Percentiles rank a stretch among this genome's conserved stretches.
Conservation (phyloP, 176 grass and related monocot genomes). For the Carex parvula region DNA sequence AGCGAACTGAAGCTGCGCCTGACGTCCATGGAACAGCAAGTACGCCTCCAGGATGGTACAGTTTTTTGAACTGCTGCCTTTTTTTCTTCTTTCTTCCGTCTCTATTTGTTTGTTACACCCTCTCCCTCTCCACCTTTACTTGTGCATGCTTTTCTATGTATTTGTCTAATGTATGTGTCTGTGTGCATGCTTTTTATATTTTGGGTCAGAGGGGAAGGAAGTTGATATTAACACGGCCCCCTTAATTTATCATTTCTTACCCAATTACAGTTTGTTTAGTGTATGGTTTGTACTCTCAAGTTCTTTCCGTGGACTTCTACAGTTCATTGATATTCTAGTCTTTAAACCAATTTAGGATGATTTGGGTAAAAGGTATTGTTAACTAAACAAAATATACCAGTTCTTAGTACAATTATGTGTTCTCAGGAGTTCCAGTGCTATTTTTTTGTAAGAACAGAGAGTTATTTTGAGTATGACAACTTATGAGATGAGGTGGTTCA, state of each 20-base stretch:
- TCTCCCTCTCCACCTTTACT: too few species aligned
- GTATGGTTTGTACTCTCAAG: not conserved
- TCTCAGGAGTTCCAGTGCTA: not conserved
- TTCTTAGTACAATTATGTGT: not conserved
- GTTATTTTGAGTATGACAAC: slow-evolving; percentile 8
- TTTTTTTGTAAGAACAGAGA: not conserved
- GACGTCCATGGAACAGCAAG: slow-evolving; percentile 88
- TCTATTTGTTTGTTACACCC: not conserved
- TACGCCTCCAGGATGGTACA: slow-evolving; percentile 88
- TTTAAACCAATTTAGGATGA: slow-evolving; percentile 3
- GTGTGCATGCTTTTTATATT: too few species aligned
- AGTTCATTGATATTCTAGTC: not conserved
- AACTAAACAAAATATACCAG: not conserved
- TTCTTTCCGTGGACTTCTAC: not conserved
- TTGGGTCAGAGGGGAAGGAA: not conserved
- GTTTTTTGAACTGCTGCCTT: not conserved
- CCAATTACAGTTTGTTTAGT: too few species aligned
- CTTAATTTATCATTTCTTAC: not conserved
- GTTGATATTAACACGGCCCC: not conserved
- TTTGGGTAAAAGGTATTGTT: not conserved
- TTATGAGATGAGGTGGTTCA: not conserved
- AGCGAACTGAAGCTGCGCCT: slow-evolving; percentile 81
- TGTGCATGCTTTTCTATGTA: not conserved
- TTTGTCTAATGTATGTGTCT: too few species aligned
- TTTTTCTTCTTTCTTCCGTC: not conserved